A percentile compares a stretch with the other conserved stretches of the same genome.
These are phyloP conservation scores for Saitozyma sp. DNA, from an alignment of 768 basidiomycete species.

Conservation along the genomic window DNA sequence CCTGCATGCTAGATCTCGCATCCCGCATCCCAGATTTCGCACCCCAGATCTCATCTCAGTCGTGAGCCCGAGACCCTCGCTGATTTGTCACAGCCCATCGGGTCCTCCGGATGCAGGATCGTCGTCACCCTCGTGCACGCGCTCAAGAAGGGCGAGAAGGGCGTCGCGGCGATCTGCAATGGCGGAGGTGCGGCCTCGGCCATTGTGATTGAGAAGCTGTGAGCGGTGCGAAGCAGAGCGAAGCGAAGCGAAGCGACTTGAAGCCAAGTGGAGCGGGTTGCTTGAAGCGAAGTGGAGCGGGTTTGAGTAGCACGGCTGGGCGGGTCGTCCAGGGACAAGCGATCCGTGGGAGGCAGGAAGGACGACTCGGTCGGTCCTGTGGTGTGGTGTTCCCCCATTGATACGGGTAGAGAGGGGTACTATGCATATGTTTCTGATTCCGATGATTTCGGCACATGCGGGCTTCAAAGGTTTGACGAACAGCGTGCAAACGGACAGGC, in stretches of 20 bases:
- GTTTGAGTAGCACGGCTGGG: not conserved
- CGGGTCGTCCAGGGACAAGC: not conserved
- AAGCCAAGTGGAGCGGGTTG: not conserved
- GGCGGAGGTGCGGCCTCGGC: conserved; percentile 91
- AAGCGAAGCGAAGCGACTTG: not conserved
- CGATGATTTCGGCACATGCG: not conserved
- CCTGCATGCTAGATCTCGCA: no score
- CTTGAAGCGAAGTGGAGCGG: not conserved
- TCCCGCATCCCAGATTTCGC: not conserved
- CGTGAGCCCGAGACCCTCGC: not conserved
- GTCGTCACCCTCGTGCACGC: conserved; percentile 88
- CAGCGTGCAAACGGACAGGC: no score
- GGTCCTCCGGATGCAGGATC: conserved; percentile 92
- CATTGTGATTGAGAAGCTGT: conserved; percentile 82
- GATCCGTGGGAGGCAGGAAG: not conserved
- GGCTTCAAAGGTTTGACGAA: no score
- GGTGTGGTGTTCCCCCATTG: not conserved
- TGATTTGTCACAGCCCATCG: conserved; percentile 70
- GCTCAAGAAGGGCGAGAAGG: conserved; percentile 89
- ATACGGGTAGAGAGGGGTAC: conserved; percentile 1
- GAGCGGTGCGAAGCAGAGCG: conserved; percentile 40
- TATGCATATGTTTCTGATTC: not conserved
- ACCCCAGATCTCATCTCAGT: not conserved
- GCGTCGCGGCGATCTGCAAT: conserved; percentile 95
- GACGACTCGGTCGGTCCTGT: not conserved